Percentiles rank a stretch among this genome's conserved stretches.
phyloP scores from a whole-genome alignment of 2,329 filamentous ascomycete species.

The Penicillium sp. region DNA sequence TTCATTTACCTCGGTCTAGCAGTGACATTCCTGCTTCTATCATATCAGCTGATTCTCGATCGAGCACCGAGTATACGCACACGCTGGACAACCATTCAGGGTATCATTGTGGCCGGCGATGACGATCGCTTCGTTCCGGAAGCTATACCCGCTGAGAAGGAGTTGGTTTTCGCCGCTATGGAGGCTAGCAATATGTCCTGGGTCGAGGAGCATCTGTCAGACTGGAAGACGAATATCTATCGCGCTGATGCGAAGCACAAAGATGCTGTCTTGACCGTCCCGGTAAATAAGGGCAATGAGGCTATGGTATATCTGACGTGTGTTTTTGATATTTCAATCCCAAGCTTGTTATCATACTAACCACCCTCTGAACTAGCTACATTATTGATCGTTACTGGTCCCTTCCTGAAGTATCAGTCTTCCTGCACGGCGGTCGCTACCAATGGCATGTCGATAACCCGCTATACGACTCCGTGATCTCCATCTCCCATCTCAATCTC shows the following conservation, averaged over 20 bases:
- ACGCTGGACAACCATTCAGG: background rate
- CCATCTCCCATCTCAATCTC: slow-evolving; percentile 28
- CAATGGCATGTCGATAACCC: slow-evolving; percentile 41
- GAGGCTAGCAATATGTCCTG: slow-evolving; percentile 21
- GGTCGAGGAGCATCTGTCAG: slow-evolving; percentile 16
- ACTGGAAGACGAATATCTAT: slow-evolving; percentile 36
- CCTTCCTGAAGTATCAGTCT: slow-evolving; percentile 42
- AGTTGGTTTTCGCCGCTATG: slow-evolving; percentile 24
- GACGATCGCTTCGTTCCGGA: background rate
- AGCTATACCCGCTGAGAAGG: slow-evolving; percentile 6
- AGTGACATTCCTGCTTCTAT: slow-evolving; percentile 14
- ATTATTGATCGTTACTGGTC: slow-evolving; percentile 33
- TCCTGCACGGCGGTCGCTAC: slow-evolving; percentile 43
- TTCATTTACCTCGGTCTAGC: slow-evolving; percentile 17
- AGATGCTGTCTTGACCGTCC: slow-evolving; percentile 39
- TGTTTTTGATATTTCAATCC: background rate
- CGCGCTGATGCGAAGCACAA: slow-evolving; percentile 38
- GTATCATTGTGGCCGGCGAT: background rate
- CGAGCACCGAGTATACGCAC: slow-evolving; percentile 7
- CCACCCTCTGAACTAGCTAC: slow-evolving; percentile 8
- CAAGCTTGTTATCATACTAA: background rate
- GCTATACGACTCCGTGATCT: slow-evolving; percentile 26
- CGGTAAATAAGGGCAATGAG: slow-evolving; percentile 49
- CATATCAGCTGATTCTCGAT: slow-evolving; percentile 21
- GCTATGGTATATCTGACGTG: slow-evolving; percentile 52